Base-by-base conservation (phyloP, 345 rosid species). In the Gossypium thurberi region DNA sequence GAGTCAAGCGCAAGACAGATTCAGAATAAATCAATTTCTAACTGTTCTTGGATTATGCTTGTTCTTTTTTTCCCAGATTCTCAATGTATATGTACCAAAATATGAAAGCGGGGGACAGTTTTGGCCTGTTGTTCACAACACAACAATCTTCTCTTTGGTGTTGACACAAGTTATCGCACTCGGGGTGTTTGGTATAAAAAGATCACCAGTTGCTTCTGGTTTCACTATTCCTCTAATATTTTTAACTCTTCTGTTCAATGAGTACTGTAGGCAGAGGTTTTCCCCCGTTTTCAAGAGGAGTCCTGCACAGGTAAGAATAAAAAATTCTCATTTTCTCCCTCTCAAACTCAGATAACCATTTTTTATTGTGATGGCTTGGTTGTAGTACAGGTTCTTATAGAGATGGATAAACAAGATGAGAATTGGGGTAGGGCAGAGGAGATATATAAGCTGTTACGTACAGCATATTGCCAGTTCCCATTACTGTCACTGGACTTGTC, bases 121-220 rank as follows among this genome's bases (percentile, higher is more conserved):
- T 69, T 92, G 98, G 98, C 97, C 97, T 50, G 65, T 93, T 28
- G 87, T 82, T 53, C 97, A 94, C 81, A 94, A 86, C 82, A 86
- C 97, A n/a, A 87, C 89, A 56, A 85, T 94, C 82, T 90, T 90
- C 82, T 89, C 98, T 11, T 78, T 92, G 75, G 88, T 92, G 73
- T 82, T 94, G 83, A 85, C 89, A 0, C 98, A 94, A 82, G 63
- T 90, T 46, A 94, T 88, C 68, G 97, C 97, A 47, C 81, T 94
- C 43, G 97, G 95, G 18, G 89, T 94, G 73, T 94, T 94, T 71
- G 92, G 98, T 55, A 71, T 89, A 53, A 94, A 92, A 76, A 69
- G 60, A 28, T 90, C 95, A 53, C 83, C 94, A 18, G 81, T 90
- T 40, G 97, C 93, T 47, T 83, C 93, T 0, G 86, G 90, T 58